Evolutionary conservation across 805 yeast species (phyloP), one percentile per base, ranked within the genome.

Genomic region (Soucietia sequanensis): DNA sequence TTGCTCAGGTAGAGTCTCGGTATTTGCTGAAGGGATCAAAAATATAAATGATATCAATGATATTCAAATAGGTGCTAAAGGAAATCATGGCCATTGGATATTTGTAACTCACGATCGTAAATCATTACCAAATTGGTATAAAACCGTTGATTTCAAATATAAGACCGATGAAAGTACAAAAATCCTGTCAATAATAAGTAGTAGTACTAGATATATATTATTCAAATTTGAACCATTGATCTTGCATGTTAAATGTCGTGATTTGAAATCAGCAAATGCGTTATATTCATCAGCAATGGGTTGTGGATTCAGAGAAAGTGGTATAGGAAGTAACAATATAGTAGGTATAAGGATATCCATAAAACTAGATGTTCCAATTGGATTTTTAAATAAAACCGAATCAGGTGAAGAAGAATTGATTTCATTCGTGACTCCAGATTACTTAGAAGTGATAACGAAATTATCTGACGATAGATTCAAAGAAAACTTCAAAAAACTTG

Each of bases 171-270:
- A 28, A n/a, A 29, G n/a, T 23, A 9, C 13, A 16, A 36, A 43
- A 9, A 27, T 31, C 23, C 30, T 37, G 8, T 15, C 34, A 7
- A 19, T 20, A 6, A 23, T 30, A 13, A 39, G 38, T 10, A 29
- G 24, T 3, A 39, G 50, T 16, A 66, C 72, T 2, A 64, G 95
- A 33, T 80, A 71, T 41, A 72, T 87, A 6, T 65, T 87, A 22
- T 87, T 68, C 65, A 88, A 89, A 50, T 88, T 80, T 46, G 96
- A 88, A 60, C 95, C 96, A 3, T 70, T 88, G 55, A 87, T 88
- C 31, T 60, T 87, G 31, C 96, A 88, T 56, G 88, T 88, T 4
- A 82, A 85, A 50, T 85, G 95, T 50, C 68, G 91, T 30, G 72
- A 78, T 44, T 58, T 69, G 17, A 63, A 58, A 10, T 58, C 70